Evolutionary conservation across 306 rosid species (phyloP).

Genomic region (Prunus mira): DNA sequence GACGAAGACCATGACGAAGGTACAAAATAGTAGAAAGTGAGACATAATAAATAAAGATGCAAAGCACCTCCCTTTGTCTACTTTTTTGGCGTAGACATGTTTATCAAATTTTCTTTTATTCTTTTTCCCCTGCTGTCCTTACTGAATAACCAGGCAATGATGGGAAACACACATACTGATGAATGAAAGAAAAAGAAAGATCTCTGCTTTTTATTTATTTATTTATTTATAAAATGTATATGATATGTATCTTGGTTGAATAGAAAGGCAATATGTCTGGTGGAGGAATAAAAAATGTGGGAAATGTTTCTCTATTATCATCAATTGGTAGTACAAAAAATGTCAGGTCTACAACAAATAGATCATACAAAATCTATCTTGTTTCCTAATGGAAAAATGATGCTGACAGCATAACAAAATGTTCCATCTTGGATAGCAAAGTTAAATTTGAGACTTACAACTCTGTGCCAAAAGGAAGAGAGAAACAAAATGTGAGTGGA

Average conservation of each 20-base stretch:
- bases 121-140: not conserved
- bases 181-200: not conserved
- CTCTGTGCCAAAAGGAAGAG: not conserved
- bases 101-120: not conserved
- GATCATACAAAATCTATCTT: not conserved
- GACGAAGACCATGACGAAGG: no score
- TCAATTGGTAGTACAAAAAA: not conserved
- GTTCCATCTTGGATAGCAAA: not conserved
- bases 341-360: not conserved
- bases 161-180: not conserved
- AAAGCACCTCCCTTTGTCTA: no score
- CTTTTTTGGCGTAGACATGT: no score
- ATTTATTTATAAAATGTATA: not conserved
- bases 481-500: no score
- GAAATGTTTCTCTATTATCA: not conserved
- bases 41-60: no score
- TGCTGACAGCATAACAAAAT: not conserved
- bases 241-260: not conserved
- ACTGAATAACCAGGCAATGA: constrained; percentile 6
- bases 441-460: not conserved
- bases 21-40: no score
- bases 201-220: not conserved
- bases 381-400: not conserved
- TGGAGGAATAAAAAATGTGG: constrained; percentile 4
- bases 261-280: not conserved